Conservation (phyloP, 2,329 filamentous ascomycete genomes). For the Diatrype stigma region DNA sequence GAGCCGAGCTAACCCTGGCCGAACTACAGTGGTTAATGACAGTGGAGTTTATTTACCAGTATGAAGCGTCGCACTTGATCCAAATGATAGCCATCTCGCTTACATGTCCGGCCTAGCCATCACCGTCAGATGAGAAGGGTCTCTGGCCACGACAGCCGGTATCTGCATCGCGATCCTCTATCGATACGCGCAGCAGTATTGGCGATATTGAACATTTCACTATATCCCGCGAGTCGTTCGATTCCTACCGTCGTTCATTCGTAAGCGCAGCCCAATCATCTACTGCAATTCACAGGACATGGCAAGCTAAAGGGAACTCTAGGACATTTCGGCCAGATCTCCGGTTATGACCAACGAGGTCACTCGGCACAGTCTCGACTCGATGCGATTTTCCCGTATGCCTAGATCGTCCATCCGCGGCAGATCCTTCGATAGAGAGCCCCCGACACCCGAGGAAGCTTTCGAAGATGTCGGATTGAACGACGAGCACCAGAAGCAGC, state of each 20-base stretch:
- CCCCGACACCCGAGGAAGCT: constrained; percentile 67
- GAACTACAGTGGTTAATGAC: constrained; percentile 80
- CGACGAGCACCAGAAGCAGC: constrained; percentile 60
- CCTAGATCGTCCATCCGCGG: constrained; percentile 58
- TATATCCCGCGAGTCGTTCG: constrained; percentile 94
- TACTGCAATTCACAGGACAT: not conserved
- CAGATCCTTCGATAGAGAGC: constrained; percentile 54
- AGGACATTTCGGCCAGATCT: constrained; percentile 85
- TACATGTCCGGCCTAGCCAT: constrained; percentile 56
- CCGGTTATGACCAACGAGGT: constrained; percentile 61
- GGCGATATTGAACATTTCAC: constrained; percentile 89
- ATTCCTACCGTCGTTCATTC: constrained; percentile 93
- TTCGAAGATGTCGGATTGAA: constrained; percentile 90
- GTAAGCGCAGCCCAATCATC: constrained; percentile 49
- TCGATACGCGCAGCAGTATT: constrained; percentile 53
- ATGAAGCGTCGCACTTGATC: constrained; percentile 31
- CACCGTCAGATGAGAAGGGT: constrained; percentile 76
- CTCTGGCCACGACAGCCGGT: constrained; percentile 62
- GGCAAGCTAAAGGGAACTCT: constrained; percentile 3
- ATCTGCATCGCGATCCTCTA: constrained; percentile 49
- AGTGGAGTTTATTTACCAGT: constrained; percentile 92
- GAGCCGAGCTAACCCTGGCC: constrained; percentile 12
- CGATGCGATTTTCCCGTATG: constrained; percentile 59
- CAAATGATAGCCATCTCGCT: constrained; percentile 1
- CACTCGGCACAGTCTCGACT: constrained; percentile 77